Conservation (phyloP, 2,329 filamentous ascomycete genomes). For the Ophiostoma populinum region DNA sequence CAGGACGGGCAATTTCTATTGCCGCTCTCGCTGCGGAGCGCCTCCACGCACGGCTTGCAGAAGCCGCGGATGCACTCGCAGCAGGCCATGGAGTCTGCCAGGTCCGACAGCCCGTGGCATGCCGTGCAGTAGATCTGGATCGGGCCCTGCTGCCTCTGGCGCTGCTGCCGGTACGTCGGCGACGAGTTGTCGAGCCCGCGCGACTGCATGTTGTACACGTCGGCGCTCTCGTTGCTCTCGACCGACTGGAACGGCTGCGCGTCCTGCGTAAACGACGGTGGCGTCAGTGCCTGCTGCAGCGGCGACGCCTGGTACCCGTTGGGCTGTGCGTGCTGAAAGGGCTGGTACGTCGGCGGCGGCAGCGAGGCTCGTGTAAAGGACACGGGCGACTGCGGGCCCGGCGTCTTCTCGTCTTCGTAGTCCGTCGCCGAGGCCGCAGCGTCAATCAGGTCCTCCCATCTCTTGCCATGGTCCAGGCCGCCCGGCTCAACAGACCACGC, state of each 20-base stretch:
- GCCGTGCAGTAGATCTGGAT: slow-evolving; percentile 88
- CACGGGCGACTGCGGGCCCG: slow-evolving; percentile 50
- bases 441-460: slow-evolving; percentile 94
- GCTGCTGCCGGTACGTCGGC: slow-evolving; percentile 52
- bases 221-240: slow-evolving; percentile 57
- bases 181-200: slow-evolving; percentile 54
- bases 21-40: slow-evolving; percentile 60
- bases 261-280: slow-evolving; percentile 52
- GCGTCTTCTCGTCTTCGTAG: slow-evolving; percentile 79
- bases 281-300: slow-evolving; percentile 77
- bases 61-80: slow-evolving; percentile 93
- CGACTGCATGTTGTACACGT: slow-evolving; percentile 53
- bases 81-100: slow-evolving; percentile 80
- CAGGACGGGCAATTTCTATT: slow-evolving; percentile 64
- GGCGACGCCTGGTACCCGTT: slow-evolving; percentile 70
- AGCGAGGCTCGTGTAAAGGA: slow-evolving; percentile 45
- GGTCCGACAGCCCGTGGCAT: slow-evolving; percentile 58
- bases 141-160: no score
- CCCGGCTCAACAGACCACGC: slow-evolving; percentile 68
- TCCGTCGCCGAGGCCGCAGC: slow-evolving; percentile 83
- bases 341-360: slow-evolving; percentile 40
- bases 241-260: slow-evolving; percentile 75
- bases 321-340: slow-evolving; percentile 16
- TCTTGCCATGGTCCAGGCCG: slow-evolving; percentile 58
- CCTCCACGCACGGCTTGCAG: slow-evolving; percentile 72